phyloP scores from a whole-genome alignment of 2,329 filamentous ascomycete species.

The Neurospora sp. region DNA sequence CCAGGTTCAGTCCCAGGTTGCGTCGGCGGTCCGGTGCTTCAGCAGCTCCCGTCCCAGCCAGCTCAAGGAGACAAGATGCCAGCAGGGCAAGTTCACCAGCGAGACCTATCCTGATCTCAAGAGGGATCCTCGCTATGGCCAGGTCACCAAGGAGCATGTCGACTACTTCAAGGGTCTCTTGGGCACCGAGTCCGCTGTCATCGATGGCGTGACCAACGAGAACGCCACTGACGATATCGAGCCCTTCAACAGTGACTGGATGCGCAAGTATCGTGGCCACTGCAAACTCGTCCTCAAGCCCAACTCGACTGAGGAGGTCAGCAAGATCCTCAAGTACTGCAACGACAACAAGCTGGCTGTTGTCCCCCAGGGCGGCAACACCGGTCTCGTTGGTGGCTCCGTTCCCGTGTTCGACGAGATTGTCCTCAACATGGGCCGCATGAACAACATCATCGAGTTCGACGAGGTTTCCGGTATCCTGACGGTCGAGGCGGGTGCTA shows the following conservation, averaged over 20 bases:
- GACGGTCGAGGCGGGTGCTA: slow-evolving; percentile 82
- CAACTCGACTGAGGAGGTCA: slow-evolving; percentile 75
- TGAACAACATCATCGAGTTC: slow-evolving; percentile 87
- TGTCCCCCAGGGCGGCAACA: slow-evolving; percentile 95
- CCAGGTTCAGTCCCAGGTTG: slow-evolving; percentile 5
- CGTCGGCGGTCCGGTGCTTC: slow-evolving; percentile 12
- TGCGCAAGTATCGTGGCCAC: slow-evolving; percentile 95
- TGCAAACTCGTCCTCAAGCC: slow-evolving; percentile 81
- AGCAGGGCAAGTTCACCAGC: slow-evolving; percentile 59
- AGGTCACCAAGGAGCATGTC: slow-evolving; percentile 71
- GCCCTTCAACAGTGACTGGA: slow-evolving; percentile 95
- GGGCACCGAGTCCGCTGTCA: slow-evolving; percentile 65
- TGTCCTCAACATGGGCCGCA: slow-evolving; percentile 78
- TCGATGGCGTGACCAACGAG: slow-evolving; percentile 72
- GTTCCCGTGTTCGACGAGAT: slow-evolving; percentile 98
- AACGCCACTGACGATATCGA: slow-evolving; percentile 68
- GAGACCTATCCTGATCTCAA: slow-evolving; percentile 79
- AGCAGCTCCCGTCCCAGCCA: slow-evolving; percentile 9
- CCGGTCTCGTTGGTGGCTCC: slow-evolving; percentile 87
- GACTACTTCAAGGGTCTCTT: slow-evolving; percentile 74
- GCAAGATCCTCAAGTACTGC: slow-evolving; percentile 86
- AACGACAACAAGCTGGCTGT: slow-evolving; percentile 88
- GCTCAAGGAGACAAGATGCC: slow-evolving; percentile 7
- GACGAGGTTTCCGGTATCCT: slow-evolving; percentile 87
- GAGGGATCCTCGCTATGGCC: slow-evolving; percentile 65